These are phyloP conservation scores for Cordyceps militaris DNA, from an alignment of 2,329 filamentous ascomycete genomes.

Conservation along the genomic window DNA sequence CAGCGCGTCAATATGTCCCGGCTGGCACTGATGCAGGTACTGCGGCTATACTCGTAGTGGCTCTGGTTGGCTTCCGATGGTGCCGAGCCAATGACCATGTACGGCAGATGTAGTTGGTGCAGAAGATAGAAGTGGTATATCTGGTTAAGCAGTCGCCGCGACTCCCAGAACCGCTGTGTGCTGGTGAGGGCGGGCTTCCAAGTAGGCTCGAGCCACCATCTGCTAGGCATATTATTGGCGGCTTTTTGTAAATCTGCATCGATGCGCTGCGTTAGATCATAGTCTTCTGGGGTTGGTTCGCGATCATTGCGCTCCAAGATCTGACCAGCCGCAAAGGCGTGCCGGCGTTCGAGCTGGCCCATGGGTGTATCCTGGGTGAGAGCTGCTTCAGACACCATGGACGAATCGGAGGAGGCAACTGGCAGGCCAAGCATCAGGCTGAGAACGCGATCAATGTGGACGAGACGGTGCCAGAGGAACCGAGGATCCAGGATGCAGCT, in stretches of 20 bases:
- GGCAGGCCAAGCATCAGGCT: constrained; percentile 35
- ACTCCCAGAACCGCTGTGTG: neutral
- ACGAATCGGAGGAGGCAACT: constrained; percentile 20
- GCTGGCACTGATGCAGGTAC: constrained; percentile 30
- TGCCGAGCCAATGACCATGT: constrained; percentile 23
- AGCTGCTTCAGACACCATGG: constrained; percentile 16
- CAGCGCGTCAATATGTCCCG: constrained; percentile 32
- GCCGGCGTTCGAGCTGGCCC: constrained; percentile 25
- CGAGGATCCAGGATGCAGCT: constrained; percentile 12
- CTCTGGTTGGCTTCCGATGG: constrained; percentile 12
- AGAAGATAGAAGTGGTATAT: constrained; percentile 32
- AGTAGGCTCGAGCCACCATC: constrained; percentile 31
- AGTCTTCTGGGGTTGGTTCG: constrained; percentile 17
- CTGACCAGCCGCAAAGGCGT: constrained; percentile 24
- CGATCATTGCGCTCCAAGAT: constrained; percentile 33
- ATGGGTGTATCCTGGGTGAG: constrained; percentile 21
- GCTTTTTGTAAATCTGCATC: constrained; percentile 27
- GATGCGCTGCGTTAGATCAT: constrained; percentile 23
- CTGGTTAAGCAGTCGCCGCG: constrained; percentile 26
- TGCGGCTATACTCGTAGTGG: constrained; percentile 26
- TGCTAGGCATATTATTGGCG: constrained; percentile 24
- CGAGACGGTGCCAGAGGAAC: constrained; percentile 31
- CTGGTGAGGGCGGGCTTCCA: constrained; percentile 13
- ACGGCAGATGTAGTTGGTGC: constrained; percentile 34
- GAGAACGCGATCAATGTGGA: constrained; percentile 30